Percentiles rank a stretch among this genome's conserved stretches.
Evolutionary conservation across 805 yeast species (phyloP).

Genomic region (Monosporozyma aquatica): DNA sequence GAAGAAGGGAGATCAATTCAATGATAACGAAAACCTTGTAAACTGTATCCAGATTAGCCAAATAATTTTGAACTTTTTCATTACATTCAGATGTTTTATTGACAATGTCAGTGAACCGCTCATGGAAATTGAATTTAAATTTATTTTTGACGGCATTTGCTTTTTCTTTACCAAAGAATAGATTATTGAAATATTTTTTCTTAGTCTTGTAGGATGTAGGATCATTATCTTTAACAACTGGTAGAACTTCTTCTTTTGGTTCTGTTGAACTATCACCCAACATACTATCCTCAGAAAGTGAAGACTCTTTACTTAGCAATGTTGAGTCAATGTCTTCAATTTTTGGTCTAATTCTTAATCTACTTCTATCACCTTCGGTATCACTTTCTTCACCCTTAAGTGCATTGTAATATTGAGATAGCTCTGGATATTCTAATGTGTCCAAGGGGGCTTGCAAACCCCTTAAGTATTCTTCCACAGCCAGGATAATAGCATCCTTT

Average conservation of each 20-base stretch:
- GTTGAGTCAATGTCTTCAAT: too few species aligned
- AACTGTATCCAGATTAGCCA: conserved; percentile 19
- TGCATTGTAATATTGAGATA: conserved; percentile 18
- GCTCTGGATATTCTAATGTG: conserved; percentile 22
- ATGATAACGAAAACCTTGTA: conserved; percentile 12
- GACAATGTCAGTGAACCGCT: conserved; percentile 16
- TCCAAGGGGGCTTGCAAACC: conserved; percentile 17
- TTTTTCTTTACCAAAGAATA: conserved; percentile 5
- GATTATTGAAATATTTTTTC: conserved; percentile 6
- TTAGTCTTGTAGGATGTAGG: neutral
- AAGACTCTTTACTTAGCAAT: too few species aligned
- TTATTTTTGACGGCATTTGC: conserved; percentile 5
- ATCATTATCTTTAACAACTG: neutral
- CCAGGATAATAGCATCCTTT: conserved; percentile 14
- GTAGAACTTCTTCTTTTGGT: neutral
- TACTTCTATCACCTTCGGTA: conserved; percentile 1
- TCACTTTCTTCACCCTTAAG: conserved; percentile 1
- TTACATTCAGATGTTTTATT: conserved; percentile 12
- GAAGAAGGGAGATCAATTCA: conserved; percentile 14
- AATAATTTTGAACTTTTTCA: conserved; percentile 21
- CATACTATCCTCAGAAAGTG: neutral
- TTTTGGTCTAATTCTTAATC: neutral
- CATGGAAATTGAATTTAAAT: conserved; percentile 19
- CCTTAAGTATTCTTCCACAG: conserved; percentile 15
- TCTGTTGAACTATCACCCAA: neutral